These are phyloP conservation scores for Didymella keratinophila DNA, from an alignment of 2,329 filamentous ascomycete genomes.

Conservation along the genomic window DNA sequence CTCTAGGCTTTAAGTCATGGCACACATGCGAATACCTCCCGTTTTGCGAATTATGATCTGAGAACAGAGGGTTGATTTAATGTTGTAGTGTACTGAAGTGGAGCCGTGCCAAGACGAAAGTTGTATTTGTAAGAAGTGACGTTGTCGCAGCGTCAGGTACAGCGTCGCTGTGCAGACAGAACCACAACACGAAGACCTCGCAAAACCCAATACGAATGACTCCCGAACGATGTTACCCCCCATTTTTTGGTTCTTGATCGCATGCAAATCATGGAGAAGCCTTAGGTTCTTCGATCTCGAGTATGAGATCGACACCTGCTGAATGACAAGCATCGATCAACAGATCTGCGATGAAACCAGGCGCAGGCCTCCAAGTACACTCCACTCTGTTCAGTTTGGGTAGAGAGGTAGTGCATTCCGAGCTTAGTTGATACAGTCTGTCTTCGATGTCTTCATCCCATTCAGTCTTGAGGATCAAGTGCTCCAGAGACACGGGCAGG, in stretches of 20 bases:
- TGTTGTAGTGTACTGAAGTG: not conserved
- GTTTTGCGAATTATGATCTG: not conserved
- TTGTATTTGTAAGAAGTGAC: constrained; percentile 1
- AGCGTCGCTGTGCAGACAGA: not conserved
- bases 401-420: constrained; percentile 9
- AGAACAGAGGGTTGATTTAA: not conserved
- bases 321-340: not conserved
- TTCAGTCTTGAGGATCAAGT: constrained; percentile 23
- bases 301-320: constrained; percentile 1
- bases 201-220: not conserved
- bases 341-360: not conserved
- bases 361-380: constrained; percentile 12
- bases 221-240: too few relatives aligned
- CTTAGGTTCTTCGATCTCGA: not conserved
- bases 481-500: constrained; percentile 25
- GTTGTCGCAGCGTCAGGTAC: constrained; percentile 1
- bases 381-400: not conserved
- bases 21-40: not conserved
- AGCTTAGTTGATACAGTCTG: constrained; percentile 8
- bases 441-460: constrained; percentile 31
- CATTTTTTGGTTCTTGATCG: too few relatives aligned
- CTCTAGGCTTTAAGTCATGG: not conserved
- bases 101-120: not conserved
- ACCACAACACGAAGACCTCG: not conserved
- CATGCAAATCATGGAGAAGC: not conserved